Evolutionary conservation across 1,284 basidiomycete species (phyloP).

Genomic region (Boletus sp.): DNA sequence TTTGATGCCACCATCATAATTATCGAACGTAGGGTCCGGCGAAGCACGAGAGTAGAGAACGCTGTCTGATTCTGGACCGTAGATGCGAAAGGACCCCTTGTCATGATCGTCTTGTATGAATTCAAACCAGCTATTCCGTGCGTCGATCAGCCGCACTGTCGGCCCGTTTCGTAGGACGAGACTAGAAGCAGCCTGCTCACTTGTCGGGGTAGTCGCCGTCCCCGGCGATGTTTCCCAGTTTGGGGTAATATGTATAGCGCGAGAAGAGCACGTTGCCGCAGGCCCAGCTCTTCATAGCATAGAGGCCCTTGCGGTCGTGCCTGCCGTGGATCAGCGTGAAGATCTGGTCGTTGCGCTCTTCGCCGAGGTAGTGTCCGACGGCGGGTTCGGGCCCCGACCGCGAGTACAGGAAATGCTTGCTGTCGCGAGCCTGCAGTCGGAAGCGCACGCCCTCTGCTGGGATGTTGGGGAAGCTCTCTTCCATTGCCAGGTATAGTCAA

Average conservation of each 20-base stretch:
- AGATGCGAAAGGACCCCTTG: conserved; percentile 3
- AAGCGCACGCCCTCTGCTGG: conserved; percentile 4
- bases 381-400: not conserved
- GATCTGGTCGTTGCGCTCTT: not conserved
- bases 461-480: not conserved
- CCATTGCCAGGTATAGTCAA: not conserved
- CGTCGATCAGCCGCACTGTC: too few relatives aligned
- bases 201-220: conserved; percentile 5
- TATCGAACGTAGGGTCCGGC: not conserved
- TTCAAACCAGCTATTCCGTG: conserved; percentile 2
- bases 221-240: not conserved
- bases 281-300: conserved; percentile 7
- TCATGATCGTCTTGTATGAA: conserved; percentile 1
- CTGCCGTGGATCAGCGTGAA: conserved; percentile 6
- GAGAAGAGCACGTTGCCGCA: conserved; percentile 4
- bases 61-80: not conserved
- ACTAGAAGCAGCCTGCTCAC: not conserved
- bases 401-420: not conserved
- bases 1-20: not conserved
- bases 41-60: conserved; percentile 1
- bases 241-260: not conserved
- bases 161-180: too few relatives aligned
- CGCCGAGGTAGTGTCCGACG: not conserved
- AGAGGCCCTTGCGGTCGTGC: not conserved
- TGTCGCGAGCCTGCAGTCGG: conserved; percentile 1